phyloP scores from a whole-genome alignment of 768 basidiomycete species.

The Leucocoprinus birnbaumii region DNA sequence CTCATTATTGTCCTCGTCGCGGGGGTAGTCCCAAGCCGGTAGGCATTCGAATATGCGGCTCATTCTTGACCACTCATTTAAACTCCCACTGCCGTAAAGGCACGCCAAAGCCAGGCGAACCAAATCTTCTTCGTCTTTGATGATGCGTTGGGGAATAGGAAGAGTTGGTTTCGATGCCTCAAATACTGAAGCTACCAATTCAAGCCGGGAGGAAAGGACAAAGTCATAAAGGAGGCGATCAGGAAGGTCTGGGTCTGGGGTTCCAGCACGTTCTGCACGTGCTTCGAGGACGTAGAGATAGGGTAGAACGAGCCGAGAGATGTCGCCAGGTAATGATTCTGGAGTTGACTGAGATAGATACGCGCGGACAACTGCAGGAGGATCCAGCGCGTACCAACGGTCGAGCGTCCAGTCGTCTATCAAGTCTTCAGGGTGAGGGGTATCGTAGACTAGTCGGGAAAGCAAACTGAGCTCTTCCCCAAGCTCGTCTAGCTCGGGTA shows the following conservation, averaged over 20 bases:
- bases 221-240: slow-evolving; percentile 69
- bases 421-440: slow-evolving; percentile 41
- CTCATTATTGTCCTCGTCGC: slow-evolving; percentile 56
- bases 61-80: slow-evolving; percentile 81
- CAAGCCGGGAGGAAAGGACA: slow-evolving; percentile 64
- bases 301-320: slow-evolving; percentile 79
- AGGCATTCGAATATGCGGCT: slow-evolving; percentile 93
- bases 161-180: slow-evolving; percentile 92
- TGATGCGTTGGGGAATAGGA: slow-evolving; percentile 62
- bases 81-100: slow-evolving; percentile 76
- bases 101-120: slow-evolving; percentile 84
- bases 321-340: slow-evolving; percentile 60
- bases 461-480: slow-evolving; percentile 93
- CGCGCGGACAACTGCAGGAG: slow-evolving; percentile 62
- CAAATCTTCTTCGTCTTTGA: slow-evolving; percentile 81
- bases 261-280: slow-evolving; percentile 76
- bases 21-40: slow-evolving; percentile 78
- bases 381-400: slow-evolving; percentile 69
- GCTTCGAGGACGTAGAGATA: slow-evolving; percentile 93
- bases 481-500: slow-evolving; percentile 75
- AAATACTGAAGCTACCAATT: slow-evolving; percentile 72
- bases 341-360: slow-evolving; percentile 76
- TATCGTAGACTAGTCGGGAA: slow-evolving; percentile 84
- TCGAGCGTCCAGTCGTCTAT: slow-evolving; percentile 74
- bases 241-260: slow-evolving; percentile 64